Base-by-base conservation (phyloP, 192 early-diverging fungal species). In the Allomyces macrogynus region DNA sequence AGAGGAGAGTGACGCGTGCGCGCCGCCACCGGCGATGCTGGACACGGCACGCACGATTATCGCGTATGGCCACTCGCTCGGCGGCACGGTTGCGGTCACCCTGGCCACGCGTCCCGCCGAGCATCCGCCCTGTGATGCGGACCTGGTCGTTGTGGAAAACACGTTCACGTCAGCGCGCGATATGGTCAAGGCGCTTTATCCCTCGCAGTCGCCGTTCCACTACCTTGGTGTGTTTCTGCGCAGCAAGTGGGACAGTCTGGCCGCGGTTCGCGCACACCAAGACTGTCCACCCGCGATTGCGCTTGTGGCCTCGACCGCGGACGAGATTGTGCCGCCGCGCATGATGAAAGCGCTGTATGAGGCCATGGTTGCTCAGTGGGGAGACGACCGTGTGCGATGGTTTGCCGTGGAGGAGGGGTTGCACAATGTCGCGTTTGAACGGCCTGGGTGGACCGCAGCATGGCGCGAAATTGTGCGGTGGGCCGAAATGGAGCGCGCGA, bases 141-240 rank as follows among this genome's bases (percentile, higher is more conserved):
- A 72, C 73, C 0, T 57, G 16, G 42, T 75, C n/a, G 74, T 77
- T 1, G 62, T 77, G 23, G 76, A 77, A 57, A 77, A 77, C 60
- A 73, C 73, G 10, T 77, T 70, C 60, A 68, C 71, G 10, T 69
- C 65, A 10, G 72, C 73, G 24, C 42, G 66, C 26, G 76, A 71
- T 40, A 74, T 77, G 76, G 71, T 75, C 7, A 27, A 43, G 23
- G 65, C 65, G 0, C 25, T 77, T 10, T 77, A 77, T 57, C 71
- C 73, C 4, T 61, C 60, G 10, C 72, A 65, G 64, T 63, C 69
- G 24, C 76, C 76, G 22, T 77, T 73, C 71, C 68, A 65, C 27
- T 73, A 70, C 60, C 25, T 77, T 32, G 71, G 66, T 62, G 54
- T 57, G 43, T 68, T 67, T n/a, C 62, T 75, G 49, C 67, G 73